Base-by-base conservation (phyloP, 176 grass and related monocot species). In the Carex myosuroides region DNA sequence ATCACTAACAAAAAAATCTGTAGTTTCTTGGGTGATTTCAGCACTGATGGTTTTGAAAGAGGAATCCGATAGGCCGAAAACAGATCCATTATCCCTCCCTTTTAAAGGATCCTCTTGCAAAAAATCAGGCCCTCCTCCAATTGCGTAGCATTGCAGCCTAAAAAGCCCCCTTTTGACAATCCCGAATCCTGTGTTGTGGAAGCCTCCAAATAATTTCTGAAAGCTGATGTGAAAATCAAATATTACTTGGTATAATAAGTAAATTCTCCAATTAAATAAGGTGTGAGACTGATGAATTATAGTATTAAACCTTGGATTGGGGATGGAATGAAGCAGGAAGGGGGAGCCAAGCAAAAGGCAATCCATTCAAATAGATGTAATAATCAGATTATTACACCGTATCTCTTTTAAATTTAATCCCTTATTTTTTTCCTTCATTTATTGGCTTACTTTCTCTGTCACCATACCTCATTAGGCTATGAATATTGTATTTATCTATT, bases 11-110 rank as follows among this genome's bases (percentile, higher is more conserved):
- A 98, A 98, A 82, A 98, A 98, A 73, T 88, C 91, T 0, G 75
- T 60, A 13, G 88, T 98, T 87, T 93, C 96, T 75, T 98, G 91
- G 41, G 96, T 98, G 86, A 95, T 92, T 88, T 98, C 61, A 60
- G 92, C 91, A 83, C 84, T 94, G 33, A 98, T 80, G 55, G 95
- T 93, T 75, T 68, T 32, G 59, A 98, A 93, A 13, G 92, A 87
- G 53, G 79, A 57, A 22, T 33, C 52, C 29, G 86, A 86, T 37
- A 58, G 84, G 83, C 82, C 80, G 7, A 89, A 88, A 86, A 85
- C 17, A 80, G 96, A 73, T 14, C 92, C 96, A 70, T 98, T 98
- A 57, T 84, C 86, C 46, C 18, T 88, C 53, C 83, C 79, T 53
- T 86, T 91, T 32, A 90, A n/a, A 55, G 74, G 80, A 68, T 89